Evolutionary conservation across 1,139 yeast species (phyloP).

Genomic region (Sugiyamaella grinbergsii): DNA sequence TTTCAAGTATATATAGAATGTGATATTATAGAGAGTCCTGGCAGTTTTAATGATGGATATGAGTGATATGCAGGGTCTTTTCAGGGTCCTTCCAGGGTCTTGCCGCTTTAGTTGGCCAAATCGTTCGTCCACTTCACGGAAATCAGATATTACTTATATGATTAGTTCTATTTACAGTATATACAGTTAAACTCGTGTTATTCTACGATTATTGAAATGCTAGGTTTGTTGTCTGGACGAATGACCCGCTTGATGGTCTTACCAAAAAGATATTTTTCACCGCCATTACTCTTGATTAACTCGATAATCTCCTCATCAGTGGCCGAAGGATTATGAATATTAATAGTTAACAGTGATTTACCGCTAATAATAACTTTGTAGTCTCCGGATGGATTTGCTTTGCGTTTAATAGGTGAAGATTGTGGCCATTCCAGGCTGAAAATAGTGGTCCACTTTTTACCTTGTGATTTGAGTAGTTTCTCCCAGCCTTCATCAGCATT

Average conservation of each 20-base stretch:
- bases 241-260: conserved; percentile 29
- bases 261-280: conserved; percentile 27
- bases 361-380: conserved; percentile 64
- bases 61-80: too few relatives aligned
- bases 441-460: conserved; percentile 52
- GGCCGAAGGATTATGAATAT: conserved; percentile 44
- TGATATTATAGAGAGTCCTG: too few relatives aligned
- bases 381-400: conserved; percentile 9
- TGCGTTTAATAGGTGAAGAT: conserved; percentile 9
- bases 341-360: conserved; percentile 52
- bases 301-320: conserved; percentile 42
- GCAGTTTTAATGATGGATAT: too few relatives aligned
- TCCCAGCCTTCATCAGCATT: conserved; percentile 85
- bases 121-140: too few relatives aligned
- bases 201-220: conserved; percentile 3
- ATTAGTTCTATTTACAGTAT: conserved; percentile 4
- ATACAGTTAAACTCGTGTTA: too few relatives aligned
- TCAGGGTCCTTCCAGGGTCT: too few relatives aligned
- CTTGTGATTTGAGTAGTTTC: conserved; percentile 43
- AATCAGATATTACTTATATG: too few relatives aligned
- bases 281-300: conserved; percentile 26
- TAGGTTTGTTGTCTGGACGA: conserved; percentile 28
- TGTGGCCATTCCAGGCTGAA: conserved; percentile 46
- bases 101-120: too few relatives aligned
- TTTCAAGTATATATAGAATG: too few relatives aligned